Percentiles rank a stretch among this genome's conserved stretches.
Evolutionary conservation across 1,284 basidiomycete genomes (phyloP).

Genomic region (Microbotryum lychnidis-dioicae): DNA sequence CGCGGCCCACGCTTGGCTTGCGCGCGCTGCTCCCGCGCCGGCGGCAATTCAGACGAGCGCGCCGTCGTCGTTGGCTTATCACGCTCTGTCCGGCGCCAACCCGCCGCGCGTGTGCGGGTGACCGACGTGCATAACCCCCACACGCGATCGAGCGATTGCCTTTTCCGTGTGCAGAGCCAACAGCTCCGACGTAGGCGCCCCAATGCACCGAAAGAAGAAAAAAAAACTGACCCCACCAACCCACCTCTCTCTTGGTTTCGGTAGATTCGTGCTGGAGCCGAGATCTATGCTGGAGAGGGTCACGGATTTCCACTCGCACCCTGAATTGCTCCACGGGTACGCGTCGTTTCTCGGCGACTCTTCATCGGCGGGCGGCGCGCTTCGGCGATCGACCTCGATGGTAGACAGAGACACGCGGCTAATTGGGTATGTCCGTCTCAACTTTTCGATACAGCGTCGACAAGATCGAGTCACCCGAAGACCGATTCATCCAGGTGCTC

Average conservation of each 20-base stretch:
- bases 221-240: background rate
- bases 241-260: conserved; percentile 45
- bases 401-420: background rate
- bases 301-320: conserved; percentile 98
- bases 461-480: conserved; percentile 66
- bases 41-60: no score
- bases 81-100: background rate
- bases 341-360: conserved; percentile 41
- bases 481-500: conserved; percentile 82
- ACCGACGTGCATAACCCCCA: background rate
- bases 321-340: conserved; percentile 91
- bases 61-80: background rate
- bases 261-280: conserved; percentile 89
- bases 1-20: background rate
- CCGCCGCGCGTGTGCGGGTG: no score
- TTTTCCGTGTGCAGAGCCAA: background rate
- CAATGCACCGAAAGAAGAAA: background rate
- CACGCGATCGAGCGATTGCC: conserved; percentile 1
- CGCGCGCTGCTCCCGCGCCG: no score
- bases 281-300: conserved; percentile 84
- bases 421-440: background rate
- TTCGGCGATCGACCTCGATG: conserved; percentile 31
- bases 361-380: conserved; percentile 26
- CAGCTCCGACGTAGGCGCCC: background rate
- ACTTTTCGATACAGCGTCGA: conserved; percentile 52